A percentile compares a stretch with the other conserved stretches of the same genome.
phyloP scores from a whole-genome alignment of 352 stramenopile species.

The Pythium myriotylum region DNA sequence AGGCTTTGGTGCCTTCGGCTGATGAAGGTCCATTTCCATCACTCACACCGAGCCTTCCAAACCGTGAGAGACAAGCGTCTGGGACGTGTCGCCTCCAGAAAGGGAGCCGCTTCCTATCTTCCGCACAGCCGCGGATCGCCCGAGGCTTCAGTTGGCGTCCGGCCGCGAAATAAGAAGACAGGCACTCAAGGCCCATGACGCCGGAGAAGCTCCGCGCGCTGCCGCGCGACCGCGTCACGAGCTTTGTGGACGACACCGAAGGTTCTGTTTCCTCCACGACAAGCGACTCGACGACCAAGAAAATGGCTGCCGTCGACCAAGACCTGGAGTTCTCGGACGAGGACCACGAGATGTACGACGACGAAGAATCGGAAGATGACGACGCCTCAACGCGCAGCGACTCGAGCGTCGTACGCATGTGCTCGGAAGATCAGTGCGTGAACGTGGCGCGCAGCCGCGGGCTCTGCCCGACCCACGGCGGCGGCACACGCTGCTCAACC shows the following conservation, averaged over 20 bases:
- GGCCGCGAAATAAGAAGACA: background rate
- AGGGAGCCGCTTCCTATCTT: background rate
- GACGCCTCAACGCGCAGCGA: slow-evolving; percentile 10
- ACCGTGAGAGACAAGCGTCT: background rate
- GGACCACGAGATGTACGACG: slow-evolving; percentile 9
- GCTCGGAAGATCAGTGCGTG: slow-evolving; percentile 32
- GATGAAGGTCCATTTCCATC: slow-evolving; percentile 9
- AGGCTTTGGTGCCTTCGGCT: background rate
- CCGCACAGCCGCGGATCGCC: background rate
- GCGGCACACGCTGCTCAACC: slow-evolving; percentile 56
- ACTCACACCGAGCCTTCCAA: background rate
- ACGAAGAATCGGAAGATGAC: slow-evolving; percentile 12
- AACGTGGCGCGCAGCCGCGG: slow-evolving; percentile 59
- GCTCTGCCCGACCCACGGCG: slow-evolving; percentile 57
- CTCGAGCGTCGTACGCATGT: slow-evolving; percentile 13
- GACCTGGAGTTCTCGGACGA: slow-evolving; percentile 14
- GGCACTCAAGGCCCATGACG: background rate
- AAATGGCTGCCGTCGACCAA: too few species aligned
- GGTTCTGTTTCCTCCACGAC: background rate
- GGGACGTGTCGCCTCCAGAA: slow-evolving; percentile 1
- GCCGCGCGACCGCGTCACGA: slow-evolving; percentile 10
- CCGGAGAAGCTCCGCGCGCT: slow-evolving; percentile 10
- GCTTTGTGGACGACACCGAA: background rate
- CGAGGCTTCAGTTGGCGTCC: too few species aligned
- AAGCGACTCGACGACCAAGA: slow-evolving; percentile 1